Evolutionary conservation across 768 basidiomycete species (phyloP).

Genomic region (Epithele typhae): DNA sequence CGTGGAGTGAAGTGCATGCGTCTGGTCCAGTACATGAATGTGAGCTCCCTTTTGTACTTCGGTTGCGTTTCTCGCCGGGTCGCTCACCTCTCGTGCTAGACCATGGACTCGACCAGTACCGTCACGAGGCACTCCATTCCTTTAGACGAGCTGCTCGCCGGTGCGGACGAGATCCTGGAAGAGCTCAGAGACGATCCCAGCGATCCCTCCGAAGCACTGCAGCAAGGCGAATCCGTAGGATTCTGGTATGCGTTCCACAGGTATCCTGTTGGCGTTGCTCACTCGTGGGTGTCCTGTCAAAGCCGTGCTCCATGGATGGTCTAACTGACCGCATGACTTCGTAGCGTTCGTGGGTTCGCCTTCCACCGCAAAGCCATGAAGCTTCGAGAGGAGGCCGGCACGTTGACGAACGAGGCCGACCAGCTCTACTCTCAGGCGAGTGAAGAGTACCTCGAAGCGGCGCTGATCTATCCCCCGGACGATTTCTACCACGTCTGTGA

Average conservation of each 20-base stretch:
- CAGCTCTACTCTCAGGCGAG: conserved; percentile 2
- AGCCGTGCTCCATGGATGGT: too few species aligned
- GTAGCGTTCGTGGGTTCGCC: conserved; percentile 12
- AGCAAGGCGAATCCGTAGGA: background rate
- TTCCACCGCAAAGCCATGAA: conserved; percentile 7
- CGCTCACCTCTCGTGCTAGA: too few species aligned
- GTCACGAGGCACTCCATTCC: too few species aligned
- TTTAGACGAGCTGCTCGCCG: background rate
- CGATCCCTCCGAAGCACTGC: background rate
- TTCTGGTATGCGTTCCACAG: background rate
- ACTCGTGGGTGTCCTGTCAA: conserved; percentile 1
- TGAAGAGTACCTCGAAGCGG: conserved; percentile 6
- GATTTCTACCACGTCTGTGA: conserved; percentile 10
- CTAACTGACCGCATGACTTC: too few species aligned
- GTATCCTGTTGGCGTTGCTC: conserved; percentile 4
- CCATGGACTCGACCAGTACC: too few species aligned
- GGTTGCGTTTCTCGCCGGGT: too few species aligned
- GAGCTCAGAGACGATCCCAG: background rate
- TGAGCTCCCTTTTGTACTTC: too few species aligned
- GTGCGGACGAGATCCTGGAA: conserved; percentile 1
- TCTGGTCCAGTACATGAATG: too few species aligned
- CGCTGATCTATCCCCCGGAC: conserved; percentile 7
- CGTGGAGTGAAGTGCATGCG: too few species aligned
- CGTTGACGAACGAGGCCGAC: background rate
- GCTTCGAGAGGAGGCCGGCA: background rate